phyloP scores from a whole-genome alignment of 495 filamentous ascomycete species.

The Schizothecium vesticola region DNA sequence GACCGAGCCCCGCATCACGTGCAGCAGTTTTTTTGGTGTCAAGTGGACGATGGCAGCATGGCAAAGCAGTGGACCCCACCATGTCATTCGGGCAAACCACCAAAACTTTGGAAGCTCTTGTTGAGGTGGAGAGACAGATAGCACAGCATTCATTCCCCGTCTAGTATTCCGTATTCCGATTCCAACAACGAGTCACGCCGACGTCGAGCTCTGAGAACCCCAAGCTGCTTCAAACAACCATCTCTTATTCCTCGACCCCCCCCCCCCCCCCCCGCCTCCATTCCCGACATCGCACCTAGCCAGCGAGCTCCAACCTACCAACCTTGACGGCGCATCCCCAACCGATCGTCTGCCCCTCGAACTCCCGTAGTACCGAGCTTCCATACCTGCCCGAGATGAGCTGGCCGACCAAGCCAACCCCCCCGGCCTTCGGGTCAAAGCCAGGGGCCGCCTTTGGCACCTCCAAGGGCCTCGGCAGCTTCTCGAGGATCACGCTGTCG shows the following conservation, averaged over 20 bases:
- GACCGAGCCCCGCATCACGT: slow-evolving; percentile 9
- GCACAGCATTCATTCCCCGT: not conserved
- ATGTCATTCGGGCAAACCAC: not conserved
- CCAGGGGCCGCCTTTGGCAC: slow-evolving; percentile 1
- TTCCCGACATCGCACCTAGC: not conserved
- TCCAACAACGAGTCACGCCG: not conserved
- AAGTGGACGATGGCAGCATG: not conserved
- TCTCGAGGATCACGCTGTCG: slow-evolving; percentile 57
- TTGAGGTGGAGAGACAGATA: not conserved
- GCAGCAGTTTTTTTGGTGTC: not conserved
- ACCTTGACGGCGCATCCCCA: not conserved
- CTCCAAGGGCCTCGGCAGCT: slow-evolving; percentile 42
- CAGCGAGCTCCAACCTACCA: not conserved
- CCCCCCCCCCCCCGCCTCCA: not conserved
- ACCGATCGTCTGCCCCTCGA: not conserved
- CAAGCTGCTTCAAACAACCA: not conserved
- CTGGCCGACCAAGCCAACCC: not conserved
- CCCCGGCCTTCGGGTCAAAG: not conserved
- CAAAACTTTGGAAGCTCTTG: not conserved
- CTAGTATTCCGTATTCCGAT: not conserved
- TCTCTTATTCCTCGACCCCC: not conserved
- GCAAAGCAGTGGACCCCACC: slow-evolving; percentile 5
- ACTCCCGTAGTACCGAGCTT: not conserved
- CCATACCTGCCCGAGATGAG: not conserved
- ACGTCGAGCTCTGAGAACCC: not conserved